Conservation (phyloP, 345 rosid species). For the Boechera divaricarpa region DNA sequence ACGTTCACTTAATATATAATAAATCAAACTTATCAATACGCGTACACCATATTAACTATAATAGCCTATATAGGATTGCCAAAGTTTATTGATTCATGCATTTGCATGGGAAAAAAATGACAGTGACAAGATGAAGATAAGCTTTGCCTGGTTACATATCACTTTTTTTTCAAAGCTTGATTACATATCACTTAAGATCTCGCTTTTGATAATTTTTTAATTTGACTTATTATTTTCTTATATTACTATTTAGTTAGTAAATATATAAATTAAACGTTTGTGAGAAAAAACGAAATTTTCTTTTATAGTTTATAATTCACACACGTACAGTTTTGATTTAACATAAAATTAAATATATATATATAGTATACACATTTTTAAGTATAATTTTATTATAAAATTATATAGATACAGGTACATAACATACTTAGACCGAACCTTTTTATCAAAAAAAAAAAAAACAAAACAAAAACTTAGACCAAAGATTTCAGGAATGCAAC, state of each 20-base stretch:
- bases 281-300: neutral
- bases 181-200: neutral
- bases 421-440: no score
- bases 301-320: neutral
- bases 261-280: neutral
- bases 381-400: no score
- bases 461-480: neutral
- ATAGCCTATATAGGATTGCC: conserved; percentile 28
- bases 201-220: neutral
- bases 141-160: neutral
- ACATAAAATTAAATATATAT: no score
- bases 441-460: no score
- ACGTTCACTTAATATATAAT: conserved; percentile 16
- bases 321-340: no score
- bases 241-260: neutral
- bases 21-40: conserved; percentile 32
- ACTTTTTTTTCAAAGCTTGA: neutral
- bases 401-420: neutral
- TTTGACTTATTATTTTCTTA: neutral
- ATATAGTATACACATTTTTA: no score
- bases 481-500: neutral
- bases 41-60: conserved; percentile 9
- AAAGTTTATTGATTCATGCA: conserved; percentile 20
- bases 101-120: conserved; percentile 23
- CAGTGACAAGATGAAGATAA: conserved; percentile 17